phyloP scores from a whole-genome alignment of 768 basidiomycete genomes.

The Pleurotus sapidus region DNA sequence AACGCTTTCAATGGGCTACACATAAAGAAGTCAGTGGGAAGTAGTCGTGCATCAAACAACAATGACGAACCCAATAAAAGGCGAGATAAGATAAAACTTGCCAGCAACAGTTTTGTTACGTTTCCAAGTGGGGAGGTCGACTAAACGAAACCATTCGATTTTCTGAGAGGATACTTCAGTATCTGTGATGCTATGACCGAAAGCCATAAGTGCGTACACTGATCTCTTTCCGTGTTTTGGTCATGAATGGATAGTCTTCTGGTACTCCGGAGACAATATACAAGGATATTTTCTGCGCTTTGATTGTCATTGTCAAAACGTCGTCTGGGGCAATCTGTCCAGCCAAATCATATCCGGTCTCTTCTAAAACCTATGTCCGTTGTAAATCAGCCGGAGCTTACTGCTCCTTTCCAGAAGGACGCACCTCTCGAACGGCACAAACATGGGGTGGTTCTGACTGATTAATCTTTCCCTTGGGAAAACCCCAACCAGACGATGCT shows the following conservation, averaged over 20 bases:
- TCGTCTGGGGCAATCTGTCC: constrained; percentile 63
- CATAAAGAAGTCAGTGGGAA: constrained; percentile 2
- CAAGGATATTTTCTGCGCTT: constrained; percentile 87
- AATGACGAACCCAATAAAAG: constrained; percentile 73
- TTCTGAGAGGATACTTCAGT: constrained; percentile 49
- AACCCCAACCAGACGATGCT: constrained; percentile 96
- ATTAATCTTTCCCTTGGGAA: constrained; percentile 99
- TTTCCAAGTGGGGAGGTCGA: constrained; percentile 92
- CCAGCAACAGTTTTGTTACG: constrained; percentile 64
- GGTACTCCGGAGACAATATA: constrained; percentile 88
- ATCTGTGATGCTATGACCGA: constrained; percentile 8
- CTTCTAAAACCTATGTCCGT: constrained; percentile 78
- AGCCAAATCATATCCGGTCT: constrained; percentile 90
- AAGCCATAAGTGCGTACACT: constrained; percentile 57
- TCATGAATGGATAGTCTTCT: constrained; percentile 87
- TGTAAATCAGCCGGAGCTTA: constrained; percentile 9
- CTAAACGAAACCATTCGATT: constrained; percentile 93
- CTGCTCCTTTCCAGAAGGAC: constrained; percentile 2
- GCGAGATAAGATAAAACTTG: constrained; percentile 93
- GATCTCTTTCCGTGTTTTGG: constrained; percentile 96
- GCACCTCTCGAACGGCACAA: constrained; percentile 93
- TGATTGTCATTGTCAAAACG: constrained; percentile 82
- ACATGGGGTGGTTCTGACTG: constrained; percentile 79
- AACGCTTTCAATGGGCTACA: constrained; percentile 62
- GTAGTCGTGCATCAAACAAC: not conserved